These are phyloP conservation scores for Globisporangium parvum DNA, from an alignment of 352 stramenopile species.

Conservation along the genomic window DNA sequence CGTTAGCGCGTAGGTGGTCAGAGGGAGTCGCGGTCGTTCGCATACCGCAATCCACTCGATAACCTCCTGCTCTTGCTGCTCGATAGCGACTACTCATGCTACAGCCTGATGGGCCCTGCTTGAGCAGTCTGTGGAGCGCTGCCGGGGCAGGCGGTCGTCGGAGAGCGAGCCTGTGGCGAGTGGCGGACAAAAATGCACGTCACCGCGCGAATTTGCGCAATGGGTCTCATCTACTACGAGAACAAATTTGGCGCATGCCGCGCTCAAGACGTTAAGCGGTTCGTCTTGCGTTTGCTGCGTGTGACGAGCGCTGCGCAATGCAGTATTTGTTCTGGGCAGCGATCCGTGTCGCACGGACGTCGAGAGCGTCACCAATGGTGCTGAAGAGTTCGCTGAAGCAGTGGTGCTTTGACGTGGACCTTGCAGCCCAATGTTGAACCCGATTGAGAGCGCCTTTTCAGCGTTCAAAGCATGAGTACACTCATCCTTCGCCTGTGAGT, in stretches of 20 bases:
- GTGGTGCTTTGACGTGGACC: neutral
- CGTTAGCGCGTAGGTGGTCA: too few relatives aligned
- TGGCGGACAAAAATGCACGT: constrained; percentile 17
- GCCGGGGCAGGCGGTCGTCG: too few relatives aligned
- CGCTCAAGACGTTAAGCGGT: neutral
- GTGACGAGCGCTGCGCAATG: neutral
- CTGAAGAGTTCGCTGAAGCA: too few relatives aligned
- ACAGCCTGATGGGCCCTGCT: too few relatives aligned
- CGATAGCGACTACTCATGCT: too few relatives aligned
- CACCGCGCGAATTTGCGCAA: constrained; percentile 6
- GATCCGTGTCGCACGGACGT: neutral
- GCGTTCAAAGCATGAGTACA: neutral
- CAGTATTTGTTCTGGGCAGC: neutral
- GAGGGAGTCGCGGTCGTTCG: too few relatives aligned
- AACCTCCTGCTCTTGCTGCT: too few relatives aligned
- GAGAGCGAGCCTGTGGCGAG: constrained; percentile 6
- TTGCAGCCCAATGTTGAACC: neutral
- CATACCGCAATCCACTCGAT: too few relatives aligned
- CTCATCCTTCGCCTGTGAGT: too few relatives aligned
- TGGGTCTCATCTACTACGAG: constrained; percentile 13
- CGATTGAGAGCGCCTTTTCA: neutral
- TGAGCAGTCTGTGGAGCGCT: too few relatives aligned
- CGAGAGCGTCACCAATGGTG: neutral
- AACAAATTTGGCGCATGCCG: constrained; percentile 1
- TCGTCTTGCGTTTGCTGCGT: neutral